Base-by-base conservation (phyloP, 1,139 yeast species). In the Taiozyma onychis region DNA sequence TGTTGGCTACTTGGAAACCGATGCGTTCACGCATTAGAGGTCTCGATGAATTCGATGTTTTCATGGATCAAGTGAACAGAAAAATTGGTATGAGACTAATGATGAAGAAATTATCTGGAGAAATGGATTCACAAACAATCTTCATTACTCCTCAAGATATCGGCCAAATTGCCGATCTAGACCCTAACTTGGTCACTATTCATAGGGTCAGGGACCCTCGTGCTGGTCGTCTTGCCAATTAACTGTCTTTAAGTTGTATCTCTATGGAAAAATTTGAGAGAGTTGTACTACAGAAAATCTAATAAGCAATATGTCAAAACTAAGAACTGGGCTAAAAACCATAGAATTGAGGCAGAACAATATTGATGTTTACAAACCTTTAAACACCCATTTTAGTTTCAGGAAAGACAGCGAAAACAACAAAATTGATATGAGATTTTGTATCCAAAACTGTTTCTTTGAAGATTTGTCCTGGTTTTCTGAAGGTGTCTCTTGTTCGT, bases 81-180 rank as follows among this genome's bases (percentile, higher is more conserved):
- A 77, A 85, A 45, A 80, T 87, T 49, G 90, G 97, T 56, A 82
- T 95, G 63, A 76, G 80, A 50, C 71, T 91, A 58, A 82, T 95
- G 63, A 74, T 90, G 50, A 78, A 77, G 26, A 88, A 90, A 55
- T 77, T 91, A 44, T 68, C 78, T 21, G 71, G 74, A 39, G 77
- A 78, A 54, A 72, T 83, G 0, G 77, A 83, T 54, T 81, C 91
- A 1, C 99, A 93, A 67, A 86, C 96, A 5, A 86, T 93, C 16
- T 88, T 95, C 59, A 91, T 93, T 44, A 93, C 99, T 0, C 99
- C 99, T 0, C 96, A 90, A 61, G 96, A 89, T 66, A 87, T 93
- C 58, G 88, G 91, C 0, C 82, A 80, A 43, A 80, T 89, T 46
- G 85, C 86, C 3, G 87, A 85, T 49, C 69, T 87, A 51, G 82